A percentile compares a stretch with the other conserved stretches of the same genome.
Conservation (phyloP, 257 asterid species). For the Capsicum baccatum region DNA sequence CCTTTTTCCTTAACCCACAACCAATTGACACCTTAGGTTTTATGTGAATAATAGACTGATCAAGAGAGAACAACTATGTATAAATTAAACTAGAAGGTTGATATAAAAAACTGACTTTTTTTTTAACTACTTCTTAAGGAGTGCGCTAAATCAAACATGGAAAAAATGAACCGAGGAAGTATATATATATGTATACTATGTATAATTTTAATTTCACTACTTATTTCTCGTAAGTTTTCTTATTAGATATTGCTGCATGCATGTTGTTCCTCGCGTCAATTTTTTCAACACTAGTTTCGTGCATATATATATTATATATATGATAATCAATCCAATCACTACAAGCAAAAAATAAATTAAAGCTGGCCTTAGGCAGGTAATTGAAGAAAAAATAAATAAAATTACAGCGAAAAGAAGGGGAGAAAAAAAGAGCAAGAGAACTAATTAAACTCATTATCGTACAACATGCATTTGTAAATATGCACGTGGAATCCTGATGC, state of each 20-base stretch:
- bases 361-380: neutral
- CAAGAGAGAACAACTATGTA: too few species aligned
- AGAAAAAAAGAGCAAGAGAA: neutral
- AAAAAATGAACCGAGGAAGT: too few species aligned
- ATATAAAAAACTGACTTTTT: too few species aligned
- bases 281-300: neutral
- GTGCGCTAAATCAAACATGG: too few species aligned
- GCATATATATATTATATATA: neutral
- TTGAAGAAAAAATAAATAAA: neutral
- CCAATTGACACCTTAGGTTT: too few species aligned
- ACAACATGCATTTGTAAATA: neutral
- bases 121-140: too few species aligned
- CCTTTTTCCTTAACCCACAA: too few species aligned
- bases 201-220: neutral
- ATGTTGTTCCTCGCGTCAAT: neutral
- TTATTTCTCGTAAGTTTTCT: neutral
- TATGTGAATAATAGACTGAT: too few species aligned
- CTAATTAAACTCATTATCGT: neutral
- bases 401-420: neutral
- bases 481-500: neutral
- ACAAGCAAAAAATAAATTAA: neutral
- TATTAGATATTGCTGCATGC: neutral
- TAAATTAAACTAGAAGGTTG: too few species aligned
- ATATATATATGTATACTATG: neutral
- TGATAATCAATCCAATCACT: neutral